Evolutionary conservation across 2,329 filamentous ascomycete species (phyloP), one percentile per base, ranked within the genome.

Genomic region (Penicillium carneum): DNA sequence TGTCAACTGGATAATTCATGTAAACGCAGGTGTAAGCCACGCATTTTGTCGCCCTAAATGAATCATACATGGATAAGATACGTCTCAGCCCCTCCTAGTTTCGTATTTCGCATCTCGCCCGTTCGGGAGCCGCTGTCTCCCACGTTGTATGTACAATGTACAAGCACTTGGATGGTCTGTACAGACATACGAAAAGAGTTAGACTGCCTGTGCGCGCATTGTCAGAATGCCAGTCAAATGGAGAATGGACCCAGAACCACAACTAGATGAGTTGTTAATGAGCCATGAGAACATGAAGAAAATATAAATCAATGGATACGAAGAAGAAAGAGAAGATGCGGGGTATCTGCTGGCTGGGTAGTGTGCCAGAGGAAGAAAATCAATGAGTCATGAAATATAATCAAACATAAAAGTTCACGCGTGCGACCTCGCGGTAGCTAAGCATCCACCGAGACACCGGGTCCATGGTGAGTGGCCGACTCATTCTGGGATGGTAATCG

Each of bases 271-370:
- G 34, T 20, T 16, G 12, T 18, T 16, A 34, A 34, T 33, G 29
- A 48, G 34, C 26, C 36, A 14, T 36, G 36, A 43, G 20, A 47
- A 26, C 11, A 29, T 29, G 42, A 33, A 29, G 18, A 42, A 29
- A 34, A 23, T 33, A 26, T 38, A 38, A 43, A 31, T 16, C 4
- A 42, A 41, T 50, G 45, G 23, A 34, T 33, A 43, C 9, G 45
- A 18, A 47, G 34, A 43, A 34, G 9, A n/a, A 31, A 8, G 41
- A 53, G 52, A 58, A 47, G 26, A 45, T 61, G 62, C 42, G 66
- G 74, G 74, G 74, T 77, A 77, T 77, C 72, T 75, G 73, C 69
- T 74, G 71, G 68, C 63, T 50, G 61, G 38, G 31, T 31, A 51
- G 53, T 57, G 65, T 57, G 62, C 66, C 71, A 72, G 62, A 66